Evolutionary conservation across 1,139 yeast genomes (phyloP), one percentile per base, ranked within the genome.

Genomic region (Geotrichum fermentans): DNA sequence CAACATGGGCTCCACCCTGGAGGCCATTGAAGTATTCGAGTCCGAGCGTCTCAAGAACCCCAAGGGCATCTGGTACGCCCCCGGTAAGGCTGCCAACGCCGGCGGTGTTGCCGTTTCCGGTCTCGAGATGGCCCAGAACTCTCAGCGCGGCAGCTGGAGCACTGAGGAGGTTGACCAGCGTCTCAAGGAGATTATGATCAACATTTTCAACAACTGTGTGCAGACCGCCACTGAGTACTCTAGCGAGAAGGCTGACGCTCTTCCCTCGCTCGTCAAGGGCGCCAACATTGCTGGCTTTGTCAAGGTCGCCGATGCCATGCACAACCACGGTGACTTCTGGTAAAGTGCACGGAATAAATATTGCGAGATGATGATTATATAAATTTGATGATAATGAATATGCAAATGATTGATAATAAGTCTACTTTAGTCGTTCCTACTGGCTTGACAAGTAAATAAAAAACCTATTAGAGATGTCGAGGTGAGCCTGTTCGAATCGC

Each of bases 101-200:
- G 97, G 97, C 76, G 98, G 97, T 82, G 98, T 92, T 64, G 96
- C 96, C 54, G 97, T 90, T 54, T 88, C 96, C 56, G 97, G 97
- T 69, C 80, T 92, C 61, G 98, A 92, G 78, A 92, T 92, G 97
- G 97, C 97, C 56, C 98, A 92, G 78, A 92, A 92, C 86, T 88
- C 97, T 54, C 94, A 84, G 71, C 86, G 97, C 77, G 80, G 83
- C 58, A 72, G 74, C 59, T 89, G 96, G 96, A 78, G 95, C 55
- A 62, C 80, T 55, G 95, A 87, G 75, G 88, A 85, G 74, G 97
- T 89, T 63, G 97, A 89, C 72, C 68, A 70, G 56, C 87, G 83
- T 72, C 81, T 89, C 69, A 87, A 88, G 80, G 78, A 77, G 68
- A 90, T 92, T 71, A 90, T 92, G 97, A 77, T 82, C 72, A 82